Evolutionary conservation across 345 rosid species (phyloP).

Genomic region (Citrus inodora): DNA sequence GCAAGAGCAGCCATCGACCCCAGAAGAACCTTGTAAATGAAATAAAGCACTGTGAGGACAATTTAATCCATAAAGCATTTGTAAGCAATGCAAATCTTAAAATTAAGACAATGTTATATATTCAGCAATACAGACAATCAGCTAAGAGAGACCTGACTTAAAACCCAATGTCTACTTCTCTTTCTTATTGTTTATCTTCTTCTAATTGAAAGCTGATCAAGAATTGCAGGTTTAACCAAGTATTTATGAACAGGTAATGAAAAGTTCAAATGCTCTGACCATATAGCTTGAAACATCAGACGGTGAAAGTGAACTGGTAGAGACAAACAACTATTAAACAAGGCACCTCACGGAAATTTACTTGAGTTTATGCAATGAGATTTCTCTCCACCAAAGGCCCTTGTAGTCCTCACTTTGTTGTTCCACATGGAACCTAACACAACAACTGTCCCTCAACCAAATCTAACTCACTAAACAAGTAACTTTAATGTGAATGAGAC

Average conservation of each 20-base stretch:
- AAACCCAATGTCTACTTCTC: background rate
- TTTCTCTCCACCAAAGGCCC: background rate
- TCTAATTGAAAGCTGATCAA: background rate
- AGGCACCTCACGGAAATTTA: background rate
- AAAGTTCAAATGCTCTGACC: background rate
- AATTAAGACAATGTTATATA: background rate
- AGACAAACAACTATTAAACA: background rate
- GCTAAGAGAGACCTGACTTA: background rate
- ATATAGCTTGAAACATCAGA: background rate
- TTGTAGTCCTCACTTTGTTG: background rate
- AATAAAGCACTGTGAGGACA: slow-evolving; percentile 15
- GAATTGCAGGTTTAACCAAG: background rate
- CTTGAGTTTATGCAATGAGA: background rate
- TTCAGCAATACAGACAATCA: background rate
- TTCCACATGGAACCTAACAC: background rate
- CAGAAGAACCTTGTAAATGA: slow-evolving; percentile 79
- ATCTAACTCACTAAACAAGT: background rate
- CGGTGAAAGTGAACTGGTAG: background rate
- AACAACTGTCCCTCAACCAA: background rate
- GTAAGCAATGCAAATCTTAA: background rate
- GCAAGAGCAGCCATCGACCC: slow-evolving; percentile 98
- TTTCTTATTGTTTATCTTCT: background rate
- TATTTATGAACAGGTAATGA: background rate
- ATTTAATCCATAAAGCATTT: slow-evolving; percentile 2
- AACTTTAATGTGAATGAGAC: background rate